Evolutionary conservation across 1,139 yeast genomes (phyloP).

Genomic region (Pneumocystis carinii): DNA sequence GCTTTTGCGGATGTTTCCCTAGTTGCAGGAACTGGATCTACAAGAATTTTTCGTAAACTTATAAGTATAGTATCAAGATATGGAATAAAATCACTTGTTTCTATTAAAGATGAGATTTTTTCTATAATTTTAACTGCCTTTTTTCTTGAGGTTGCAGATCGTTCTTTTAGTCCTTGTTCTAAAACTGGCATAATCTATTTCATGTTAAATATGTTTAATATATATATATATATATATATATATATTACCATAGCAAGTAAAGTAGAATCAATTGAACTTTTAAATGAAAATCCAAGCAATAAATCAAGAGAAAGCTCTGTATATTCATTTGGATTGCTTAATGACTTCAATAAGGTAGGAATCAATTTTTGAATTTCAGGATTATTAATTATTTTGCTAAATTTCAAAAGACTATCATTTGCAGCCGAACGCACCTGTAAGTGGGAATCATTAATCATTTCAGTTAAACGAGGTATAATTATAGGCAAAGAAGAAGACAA

Average conservation of each 20-base stretch:
- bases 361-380: slow-evolving; percentile 90
- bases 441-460: slow-evolving; percentile 86
- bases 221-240: not conserved
- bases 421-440: slow-evolving; percentile 95
- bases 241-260: slow-evolving; percentile 64
- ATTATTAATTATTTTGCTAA: slow-evolving; percentile 93
- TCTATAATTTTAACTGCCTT: slow-evolving; percentile 97
- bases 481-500: slow-evolving; percentile 75
- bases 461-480: slow-evolving; percentile 91
- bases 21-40: slow-evolving; percentile 94
- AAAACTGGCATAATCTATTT: slow-evolving; percentile 57
- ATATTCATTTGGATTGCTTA: slow-evolving; percentile 84
- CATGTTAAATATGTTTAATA: not conserved
- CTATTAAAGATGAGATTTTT: slow-evolving; percentile 92
- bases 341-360: slow-evolving; percentile 79
- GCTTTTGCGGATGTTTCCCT: slow-evolving; percentile 98
- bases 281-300: slow-evolving; percentile 78
- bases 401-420: slow-evolving; percentile 69
- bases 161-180: slow-evolving; percentile 85
- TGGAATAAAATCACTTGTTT: slow-evolving; percentile 69
- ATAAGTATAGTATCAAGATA: slow-evolving; percentile 62
- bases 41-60: slow-evolving; percentile 88
- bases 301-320: slow-evolving; percentile 82
- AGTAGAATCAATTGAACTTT: slow-evolving; percentile 95
- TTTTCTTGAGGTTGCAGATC: slow-evolving; percentile 82